Conservation (phyloP, 2,329 filamentous ascomycete genomes). For the Botryosphaeria agaves region DNA sequence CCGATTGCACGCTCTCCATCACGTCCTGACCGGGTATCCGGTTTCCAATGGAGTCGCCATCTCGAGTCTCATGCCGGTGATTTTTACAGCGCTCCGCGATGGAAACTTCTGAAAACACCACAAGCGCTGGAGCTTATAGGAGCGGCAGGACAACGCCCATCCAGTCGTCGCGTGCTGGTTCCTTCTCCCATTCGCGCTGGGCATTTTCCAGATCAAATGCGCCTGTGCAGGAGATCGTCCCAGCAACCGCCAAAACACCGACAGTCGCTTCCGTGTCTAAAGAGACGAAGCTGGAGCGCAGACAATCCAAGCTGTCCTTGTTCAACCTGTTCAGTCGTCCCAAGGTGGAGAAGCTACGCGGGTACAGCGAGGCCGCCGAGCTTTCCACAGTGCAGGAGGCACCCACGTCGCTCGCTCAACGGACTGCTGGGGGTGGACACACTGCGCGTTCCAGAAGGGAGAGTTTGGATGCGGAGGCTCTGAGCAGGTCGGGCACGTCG, state of each 20-base stretch:
- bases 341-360: constrained; percentile 29
- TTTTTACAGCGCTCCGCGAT: too few relatives aligned
- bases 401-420: not conserved
- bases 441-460: not conserved
- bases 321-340: constrained; percentile 32
- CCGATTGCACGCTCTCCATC: too few relatives aligned
- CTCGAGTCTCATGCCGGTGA: too few relatives aligned
- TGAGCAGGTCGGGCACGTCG: not conserved
- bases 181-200: too few relatives aligned
- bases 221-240: not conserved
- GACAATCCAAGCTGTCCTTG: constrained; percentile 27
- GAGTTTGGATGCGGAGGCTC: not conserved
- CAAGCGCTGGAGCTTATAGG: too few relatives aligned
- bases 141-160: too few relatives aligned
- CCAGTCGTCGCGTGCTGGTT: too few relatives aligned
- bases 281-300: constrained; percentile 14
- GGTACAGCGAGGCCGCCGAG: constrained; percentile 23
- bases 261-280: too few relatives aligned
- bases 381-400: constrained; percentile 6
- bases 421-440: not conserved
- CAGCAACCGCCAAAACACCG: not conserved
- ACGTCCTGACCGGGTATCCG: too few relatives aligned
- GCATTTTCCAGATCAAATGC: not conserved
- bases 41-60: too few relatives aligned
- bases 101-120: too few relatives aligned